Conservation (phyloP, 2,329 filamentous ascomycete genomes). For the Sclerotinia trifoliorum region DNA sequence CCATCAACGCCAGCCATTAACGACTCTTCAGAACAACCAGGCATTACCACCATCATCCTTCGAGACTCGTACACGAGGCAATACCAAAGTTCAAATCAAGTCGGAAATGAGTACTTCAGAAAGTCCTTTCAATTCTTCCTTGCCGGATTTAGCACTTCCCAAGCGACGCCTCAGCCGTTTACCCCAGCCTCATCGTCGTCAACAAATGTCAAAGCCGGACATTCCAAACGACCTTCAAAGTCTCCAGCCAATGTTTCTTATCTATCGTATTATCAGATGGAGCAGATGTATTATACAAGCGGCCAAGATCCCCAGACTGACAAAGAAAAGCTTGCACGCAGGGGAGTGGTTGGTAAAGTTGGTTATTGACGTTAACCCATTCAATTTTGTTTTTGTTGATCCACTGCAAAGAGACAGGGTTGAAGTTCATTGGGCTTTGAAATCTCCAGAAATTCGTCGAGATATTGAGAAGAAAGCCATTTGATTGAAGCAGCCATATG, state of each 20-base stretch:
- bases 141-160: background rate
- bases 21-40: background rate
- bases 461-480: constrained; percentile 8
- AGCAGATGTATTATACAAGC: background rate
- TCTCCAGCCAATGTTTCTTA: background rate
- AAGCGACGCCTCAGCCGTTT: background rate
- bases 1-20: background rate
- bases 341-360: constrained; percentile 10
- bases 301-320: background rate
- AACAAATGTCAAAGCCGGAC: background rate
- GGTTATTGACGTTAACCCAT: background rate
- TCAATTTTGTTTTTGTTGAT: background rate
- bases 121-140: background rate
- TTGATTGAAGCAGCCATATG: background rate
- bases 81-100: background rate
- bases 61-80: background rate
- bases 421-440: constrained; percentile 12
- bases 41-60: background rate
- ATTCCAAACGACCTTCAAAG: background rate
- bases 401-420: background rate
- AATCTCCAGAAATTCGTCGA: background rate
- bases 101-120: background rate
- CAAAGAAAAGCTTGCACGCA: background rate
- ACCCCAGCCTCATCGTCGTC: background rate
- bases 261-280: background rate